phyloP scores from a whole-genome alignment of 2,329 filamentous ascomycete species.

The Bipolaris victoriae region DNA sequence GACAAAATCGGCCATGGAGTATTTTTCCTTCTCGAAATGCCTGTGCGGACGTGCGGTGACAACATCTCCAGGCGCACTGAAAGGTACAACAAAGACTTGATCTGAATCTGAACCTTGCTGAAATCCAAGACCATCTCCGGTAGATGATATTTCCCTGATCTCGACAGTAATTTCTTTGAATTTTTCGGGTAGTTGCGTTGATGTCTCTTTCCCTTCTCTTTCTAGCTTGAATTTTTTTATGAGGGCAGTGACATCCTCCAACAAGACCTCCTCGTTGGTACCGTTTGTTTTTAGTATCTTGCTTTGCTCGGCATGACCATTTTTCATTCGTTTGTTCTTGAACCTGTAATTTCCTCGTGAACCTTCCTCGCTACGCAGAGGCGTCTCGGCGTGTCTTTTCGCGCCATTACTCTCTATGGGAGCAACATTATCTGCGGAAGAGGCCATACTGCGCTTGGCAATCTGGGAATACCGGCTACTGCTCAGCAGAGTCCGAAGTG shows the following conservation, averaged over 20 bases:
- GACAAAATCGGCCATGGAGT: conserved; percentile 82
- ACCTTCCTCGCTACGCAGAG: conserved; percentile 42
- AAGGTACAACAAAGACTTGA: conserved; percentile 85
- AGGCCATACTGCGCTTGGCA: conserved; percentile 41
- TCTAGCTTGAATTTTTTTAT: conserved; percentile 46
- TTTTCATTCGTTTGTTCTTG: conserved; percentile 58
- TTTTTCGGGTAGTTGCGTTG: conserved; percentile 62
- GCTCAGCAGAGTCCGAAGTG: conserved; percentile 34
- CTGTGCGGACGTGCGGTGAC: conserved; percentile 79
- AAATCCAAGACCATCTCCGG: conserved; percentile 85
- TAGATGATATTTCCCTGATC: conserved; percentile 84
- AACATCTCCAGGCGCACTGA: conserved; percentile 82
- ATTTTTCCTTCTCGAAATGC: conserved; percentile 68
- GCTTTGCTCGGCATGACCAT: conserved; percentile 45
- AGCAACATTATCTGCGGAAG: conserved; percentile 39
- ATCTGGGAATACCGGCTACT: conserved; percentile 21
- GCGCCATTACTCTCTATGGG: conserved; percentile 43
- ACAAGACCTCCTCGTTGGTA: conserved; percentile 57
- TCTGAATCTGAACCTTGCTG: conserved; percentile 66
- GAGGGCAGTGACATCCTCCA: conserved; percentile 54
- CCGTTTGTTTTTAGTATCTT: conserved; percentile 51
- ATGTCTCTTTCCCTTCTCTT: conserved; percentile 24
- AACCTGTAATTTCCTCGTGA: conserved; percentile 46
- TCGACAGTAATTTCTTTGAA: conserved; percentile 81
- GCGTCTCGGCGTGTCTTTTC: conserved; percentile 44